phyloP scores from a whole-genome alignment of 306 rosid species.

The Hippophae rhamnoides region DNA sequence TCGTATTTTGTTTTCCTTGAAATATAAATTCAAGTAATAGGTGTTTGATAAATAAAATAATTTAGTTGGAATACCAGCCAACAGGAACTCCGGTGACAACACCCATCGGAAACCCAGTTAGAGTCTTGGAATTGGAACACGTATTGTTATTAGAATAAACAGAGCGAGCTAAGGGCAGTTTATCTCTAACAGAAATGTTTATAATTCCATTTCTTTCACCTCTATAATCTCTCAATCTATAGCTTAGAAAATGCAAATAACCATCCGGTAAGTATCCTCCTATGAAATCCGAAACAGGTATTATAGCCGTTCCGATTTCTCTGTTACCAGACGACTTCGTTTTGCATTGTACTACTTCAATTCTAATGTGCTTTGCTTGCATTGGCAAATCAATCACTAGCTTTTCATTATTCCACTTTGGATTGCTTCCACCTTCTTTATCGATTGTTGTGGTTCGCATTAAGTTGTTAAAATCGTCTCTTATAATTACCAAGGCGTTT shows the following conservation, averaged over 20 bases:
- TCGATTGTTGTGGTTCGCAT: conserved; percentile 23
- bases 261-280: conserved; percentile 41
- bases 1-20: too few species aligned
- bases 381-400: conserved; percentile 36
- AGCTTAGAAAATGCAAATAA: conserved; percentile 57
- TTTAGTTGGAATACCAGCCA: too few species aligned
- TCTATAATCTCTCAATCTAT: conserved; percentile 52
- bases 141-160: not conserved
- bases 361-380: conserved; percentile 24
- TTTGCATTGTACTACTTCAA: conserved; percentile 46
- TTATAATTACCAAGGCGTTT: conserved; percentile 37
- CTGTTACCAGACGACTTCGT: conserved; percentile 16
- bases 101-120: conserved; percentile 7
- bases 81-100: conserved; percentile 52
- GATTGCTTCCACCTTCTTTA: conserved; percentile 38
- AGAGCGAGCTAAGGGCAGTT: not conserved
- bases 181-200: conserved; percentile 49
- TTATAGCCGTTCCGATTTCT: conserved; percentile 33
- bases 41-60: too few species aligned
- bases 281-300: conserved; percentile 42
- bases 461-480: conserved; percentile 5
- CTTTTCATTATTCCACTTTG: conserved; percentile 46
- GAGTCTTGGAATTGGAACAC: not conserved
- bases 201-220: conserved; percentile 57
- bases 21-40: too few species aligned